Evolutionary conservation across 305 asterid species (phyloP), one percentile per base, ranked within the genome.

Genomic region (Rubia balearica): DNA sequence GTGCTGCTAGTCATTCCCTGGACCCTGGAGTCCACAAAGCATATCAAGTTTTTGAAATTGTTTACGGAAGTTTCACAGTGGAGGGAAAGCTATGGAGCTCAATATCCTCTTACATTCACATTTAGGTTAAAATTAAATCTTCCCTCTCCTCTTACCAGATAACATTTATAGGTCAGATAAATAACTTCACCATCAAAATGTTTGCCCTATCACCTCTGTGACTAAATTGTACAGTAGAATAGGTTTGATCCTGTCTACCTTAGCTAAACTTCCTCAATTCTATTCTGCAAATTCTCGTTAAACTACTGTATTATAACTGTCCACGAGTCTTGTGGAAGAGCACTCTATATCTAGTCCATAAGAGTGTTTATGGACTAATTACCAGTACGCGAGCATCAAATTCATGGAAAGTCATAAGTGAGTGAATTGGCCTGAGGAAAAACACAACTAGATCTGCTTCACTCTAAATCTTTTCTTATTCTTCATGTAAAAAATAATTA

Each of bases 191-290:
- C 41, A 38, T 38, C 41, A 38, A 38, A 5, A 38, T 38, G 41
- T 38, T 38, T 38, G 7, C 6, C 41, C 41, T 38, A 38, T n/a
- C n/a, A n/a, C n/a, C n/a, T n/a, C n/a, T 5, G 7, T 38, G 41
- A 38, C 41, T 38, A 38, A 5, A 38, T 38, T 38, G 4, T 38
- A 2, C 6, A 57, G 36, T 21, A 10, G 30, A 61, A 30, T 17
- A 62, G 24, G 48, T 62, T 38, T 38, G 67, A 36, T 62, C 27
- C 67, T 38, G 12, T 62, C 8, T 11, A 62, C 67, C 67, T 11
- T 27, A 4, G 24, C 8, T 55, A n/a, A 10, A 27, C 12, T 27
- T 61, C 7, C 21, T 43, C 66, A 8, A 48, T 49, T 41, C 64
- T 33, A 8, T 33, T 6, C 53, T 36, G 21, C 55, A 36, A 36